Evolutionary conservation across 805 yeast genomes (phyloP), one percentile per base, ranked within the genome.

Genomic region (Jamesozyma piceae): DNA sequence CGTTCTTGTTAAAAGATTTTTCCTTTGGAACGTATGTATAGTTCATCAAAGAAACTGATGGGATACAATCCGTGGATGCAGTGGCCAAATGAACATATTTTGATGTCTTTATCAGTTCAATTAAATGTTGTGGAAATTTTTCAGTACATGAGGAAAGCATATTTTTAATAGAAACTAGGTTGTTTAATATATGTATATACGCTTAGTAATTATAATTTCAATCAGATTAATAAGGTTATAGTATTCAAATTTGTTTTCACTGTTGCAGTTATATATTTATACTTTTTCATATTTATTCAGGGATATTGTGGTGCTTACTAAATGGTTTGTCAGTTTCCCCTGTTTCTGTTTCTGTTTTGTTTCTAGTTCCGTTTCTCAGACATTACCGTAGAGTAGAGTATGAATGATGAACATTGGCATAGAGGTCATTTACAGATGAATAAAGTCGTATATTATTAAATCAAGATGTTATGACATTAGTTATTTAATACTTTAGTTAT

Each of bases 41-140:
- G 64, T 86, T 90, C 97, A 90, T 90, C 49, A 90, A 70, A 17
- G 92, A 76, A 3, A 88, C 95, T 47, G 89, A 92, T 5, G 97
- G 97, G 36, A 77, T 62, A 52, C 81, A 71, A 35, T 84, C 73
- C 9, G 60, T 59, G 40, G 69, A 67, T 45, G 87, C 75, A 2
- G 97, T 90, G 2, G 90, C 97, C 37, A 89, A 69, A 60, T 89
- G 97, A 32, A 89, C 77, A 60, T 77, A 82, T 48, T 80, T 73
- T 10, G 86, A 80, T 13, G 74, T 69, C 45, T 76, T 69, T 30
- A 83, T 68, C 31, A 82, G 64, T 11, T 65, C 57, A 18, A 67
- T 45, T 15, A 76, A 58, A 34, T 60, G 64, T 20, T 54, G 52
- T 19, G 73, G 72, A 11, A 66, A 60, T 34, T 60, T 58, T 19